Base-by-base conservation (phyloP, 345 rosid genomes). In the Bruguiera gymnorhiza region DNA sequence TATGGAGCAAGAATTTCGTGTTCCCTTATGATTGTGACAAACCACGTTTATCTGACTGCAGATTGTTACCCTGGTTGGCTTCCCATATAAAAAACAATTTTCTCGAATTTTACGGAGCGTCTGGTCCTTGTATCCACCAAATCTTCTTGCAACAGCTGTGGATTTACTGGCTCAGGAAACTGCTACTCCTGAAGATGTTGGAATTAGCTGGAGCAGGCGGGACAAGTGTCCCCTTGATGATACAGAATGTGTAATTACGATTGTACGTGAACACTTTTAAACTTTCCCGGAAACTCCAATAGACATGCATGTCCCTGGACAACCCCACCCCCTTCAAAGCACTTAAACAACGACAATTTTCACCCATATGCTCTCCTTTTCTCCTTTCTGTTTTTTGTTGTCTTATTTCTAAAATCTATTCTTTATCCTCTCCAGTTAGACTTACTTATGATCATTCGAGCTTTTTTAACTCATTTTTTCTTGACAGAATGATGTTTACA, bases 61-160 rank as follows among this genome's bases (percentile, higher is more conserved):
- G 97, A 70, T 86, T 69, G 83, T 84, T 50, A 83, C 96, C 18
- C n/a, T 65, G 31, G 63, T 1, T 63, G 96, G 95, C 60, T 89
- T 88, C 75, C 93, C 97, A 29, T 94, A 89, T 60, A 74, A 66
- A 36, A n/a, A 56, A 0, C 52, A 19, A 2, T 74, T 60, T 21
- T 68, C 87, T 68, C 34, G 19, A 21, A 51, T 68, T 8, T 48
- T 80, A 52, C 83, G 82, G 72, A 43, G 31, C 70, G 39, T 91
- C 81, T 94, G 90, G 98, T 91, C 96, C 36, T 57, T 94, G 24
- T 94, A 86, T 82, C 95, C 96, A 5, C 98, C 97, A n/a, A 91
- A 89, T 88, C 91, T 88, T 73, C 87, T 94, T 46, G 92, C 93
- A 27, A 55, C 82, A 69, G 86, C 87, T 62, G 77, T 89, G 66